Base-by-base conservation (phyloP, 345 rosid genomes). In the Carallia brachiata region DNA sequence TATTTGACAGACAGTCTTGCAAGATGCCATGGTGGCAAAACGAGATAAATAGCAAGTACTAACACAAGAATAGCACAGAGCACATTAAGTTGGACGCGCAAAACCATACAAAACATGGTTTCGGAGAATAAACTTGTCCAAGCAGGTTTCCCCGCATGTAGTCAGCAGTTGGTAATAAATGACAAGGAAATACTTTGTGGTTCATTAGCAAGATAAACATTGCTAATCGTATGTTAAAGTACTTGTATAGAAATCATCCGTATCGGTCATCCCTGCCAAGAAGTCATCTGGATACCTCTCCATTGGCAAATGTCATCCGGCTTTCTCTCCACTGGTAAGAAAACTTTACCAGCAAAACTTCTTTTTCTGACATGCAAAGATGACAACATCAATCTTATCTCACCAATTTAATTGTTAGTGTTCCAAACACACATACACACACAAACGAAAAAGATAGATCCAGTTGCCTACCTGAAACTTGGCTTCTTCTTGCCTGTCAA, bases 401-500 rank as follows among this genome's bases (percentile, higher is more conserved):
- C 30, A n/a, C 31, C 12, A 1, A 50, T 17, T 44, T 18, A 4
- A 36, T 55, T 19, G 13, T 0, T 17, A 1, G n/a, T 10, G 50
- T 1, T 32, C 12, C 32, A 0, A 0, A 8, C 10, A 2, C n/a
- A 47, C 15, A 56, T 40, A 67, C 57, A 52, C 50, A 62, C 31
- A 55, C 9, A 55, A 4, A 12, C n/a, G 32, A 79, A 5, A 58
- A 27, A 4, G 12, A 32, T 37, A 18, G 54, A 58, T 57, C 53
- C 7, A 52, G n/a, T 65, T 57, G 31, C 80, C 13, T 78, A 90
- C 98, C 90, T 63, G 84, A 65, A 47, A 68, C 69, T 84, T 93
- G 52, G 83, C 91, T 55, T 78, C 83, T 63, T 75, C 81, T 79
- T 86, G 86, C 52, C 85, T 63, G 73, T 89, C 92, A 56, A 93